phyloP scores from a whole-genome alignment of 345 rosid species.

The Eucalyptus brandiana region DNA sequence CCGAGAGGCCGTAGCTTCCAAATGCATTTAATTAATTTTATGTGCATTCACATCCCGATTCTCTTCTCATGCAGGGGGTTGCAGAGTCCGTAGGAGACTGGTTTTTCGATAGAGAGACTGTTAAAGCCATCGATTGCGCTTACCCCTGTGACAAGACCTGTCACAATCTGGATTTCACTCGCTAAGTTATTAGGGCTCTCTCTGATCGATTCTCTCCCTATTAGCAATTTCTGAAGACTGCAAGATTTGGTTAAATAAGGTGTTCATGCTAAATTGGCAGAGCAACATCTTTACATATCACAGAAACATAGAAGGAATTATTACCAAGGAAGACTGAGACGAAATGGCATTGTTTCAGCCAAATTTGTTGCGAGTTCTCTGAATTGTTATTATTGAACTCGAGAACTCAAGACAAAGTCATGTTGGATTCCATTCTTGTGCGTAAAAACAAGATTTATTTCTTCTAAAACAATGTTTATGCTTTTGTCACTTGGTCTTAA shows the following conservation, averaged over 20 bases:
- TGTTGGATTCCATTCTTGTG: neutral
- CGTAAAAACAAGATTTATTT: neutral
- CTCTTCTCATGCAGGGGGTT: conserved; percentile 30
- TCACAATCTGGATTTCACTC: conserved; percentile 63
- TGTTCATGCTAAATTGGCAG: neutral
- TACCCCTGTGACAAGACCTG: conserved; percentile 80
- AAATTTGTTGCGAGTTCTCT: neutral
- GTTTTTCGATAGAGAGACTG: conserved; percentile 48
- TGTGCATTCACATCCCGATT: neutral
- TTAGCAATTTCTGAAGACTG: neutral
- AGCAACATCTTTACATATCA: neutral
- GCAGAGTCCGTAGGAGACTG: conserved; percentile 93
- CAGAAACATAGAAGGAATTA: neutral
- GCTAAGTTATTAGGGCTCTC: neutral
- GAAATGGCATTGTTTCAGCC: neutral
- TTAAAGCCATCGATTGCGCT: conserved; percentile 59
- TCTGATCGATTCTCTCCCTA: neutral
- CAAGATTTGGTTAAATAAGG: neutral
- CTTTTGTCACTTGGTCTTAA: neutral
- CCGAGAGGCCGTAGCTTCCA: neutral
- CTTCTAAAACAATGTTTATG: neutral
- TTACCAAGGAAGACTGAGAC: neutral
- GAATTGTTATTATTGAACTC: neutral
- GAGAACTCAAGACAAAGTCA: neutral
- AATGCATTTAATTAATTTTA: neutral